Evolutionary conservation across 345 rosid species (phyloP).

Genomic region (Alliaria petiolata): DNA sequence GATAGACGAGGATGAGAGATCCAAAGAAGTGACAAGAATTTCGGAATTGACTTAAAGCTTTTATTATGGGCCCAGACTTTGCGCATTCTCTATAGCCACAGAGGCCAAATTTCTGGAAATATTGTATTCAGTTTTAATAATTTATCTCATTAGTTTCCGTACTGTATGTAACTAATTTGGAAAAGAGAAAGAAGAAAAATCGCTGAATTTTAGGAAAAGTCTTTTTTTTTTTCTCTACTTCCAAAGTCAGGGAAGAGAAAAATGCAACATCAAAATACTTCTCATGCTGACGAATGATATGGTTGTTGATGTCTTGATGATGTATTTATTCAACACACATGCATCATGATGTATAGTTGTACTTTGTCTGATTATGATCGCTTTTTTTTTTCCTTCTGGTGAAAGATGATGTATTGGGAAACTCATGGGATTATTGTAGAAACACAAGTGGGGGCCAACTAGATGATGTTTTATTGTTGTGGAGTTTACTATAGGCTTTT

Average conservation of each 20-base stretch:
- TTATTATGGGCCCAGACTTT: slow-evolving; percentile 28
- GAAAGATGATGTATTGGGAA: slow-evolving; percentile 7
- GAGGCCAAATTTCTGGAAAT: slow-evolving; percentile 1
- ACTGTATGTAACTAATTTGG: slow-evolving; percentile 29
- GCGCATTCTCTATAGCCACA: slow-evolving; percentile 19
- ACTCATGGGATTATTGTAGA: slow-evolving; percentile 10
- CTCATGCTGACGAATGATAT: neutral
- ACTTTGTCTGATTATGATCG: slow-evolving; percentile 13
- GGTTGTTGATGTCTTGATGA: neutral
- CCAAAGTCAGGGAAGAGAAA: neutral
- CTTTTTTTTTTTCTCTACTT: neutral
- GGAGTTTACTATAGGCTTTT: slow-evolving; percentile 13
- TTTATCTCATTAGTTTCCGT: slow-evolving; percentile 18
- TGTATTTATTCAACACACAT: slow-evolving; percentile 10
- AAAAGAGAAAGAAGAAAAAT: neutral
- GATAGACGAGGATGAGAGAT: slow-evolving; percentile 62
- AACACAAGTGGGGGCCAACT: slow-evolving; percentile 18
- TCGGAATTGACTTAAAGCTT: slow-evolving; percentile 25
- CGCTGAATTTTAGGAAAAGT: slow-evolving; percentile 18
- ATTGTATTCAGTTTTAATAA: slow-evolving; percentile 24
- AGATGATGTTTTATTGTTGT: slow-evolving; percentile 13
- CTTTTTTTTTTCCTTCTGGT: neutral
- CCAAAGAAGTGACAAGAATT: slow-evolving; percentile 28
- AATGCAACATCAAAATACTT: neutral
- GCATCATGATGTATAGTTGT: slow-evolving; percentile 22